phyloP scores from a whole-genome alignment of 78 protist genomes.

The Speleostelium caveatum region DNA sequence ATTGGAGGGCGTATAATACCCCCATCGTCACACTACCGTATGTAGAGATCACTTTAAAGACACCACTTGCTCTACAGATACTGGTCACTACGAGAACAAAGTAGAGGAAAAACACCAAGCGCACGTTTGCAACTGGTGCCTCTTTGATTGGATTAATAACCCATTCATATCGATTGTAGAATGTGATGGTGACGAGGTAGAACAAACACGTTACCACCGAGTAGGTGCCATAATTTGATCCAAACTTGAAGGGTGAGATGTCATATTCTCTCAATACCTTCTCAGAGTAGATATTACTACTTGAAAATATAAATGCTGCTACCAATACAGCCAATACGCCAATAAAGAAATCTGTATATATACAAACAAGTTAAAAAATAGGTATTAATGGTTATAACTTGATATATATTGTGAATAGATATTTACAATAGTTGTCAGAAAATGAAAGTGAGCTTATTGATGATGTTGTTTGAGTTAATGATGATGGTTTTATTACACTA shows the following conservation, averaged over 20 bases:
- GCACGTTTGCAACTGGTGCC: background rate
- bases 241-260: conserved; percentile 25
- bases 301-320: conserved; percentile 62
- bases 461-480: background rate
- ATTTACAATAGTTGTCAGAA: background rate
- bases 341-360: no score
- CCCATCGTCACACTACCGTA: conserved; percentile 65
- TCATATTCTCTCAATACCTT: conserved; percentile 8
- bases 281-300: conserved; percentile 50
- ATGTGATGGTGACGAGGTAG: conserved; percentile 30
- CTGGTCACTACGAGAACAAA: conserved; percentile 13
- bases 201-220: conserved; percentile 6
- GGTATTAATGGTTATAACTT: no score
- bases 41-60: conserved; percentile 14
- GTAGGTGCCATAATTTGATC: conserved; percentile 33
- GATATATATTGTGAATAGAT: no score
- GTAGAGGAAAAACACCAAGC: background rate
- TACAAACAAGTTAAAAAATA: no score
- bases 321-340: conserved; percentile 9
- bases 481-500: conserved; percentile 31
- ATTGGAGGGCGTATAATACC: conserved; percentile 60
- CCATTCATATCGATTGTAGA: conserved; percentile 44
- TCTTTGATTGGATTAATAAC: conserved; percentile 3
- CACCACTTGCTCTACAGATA: conserved; percentile 28
- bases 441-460: background rate